Base-by-base conservation (phyloP, 2,329 filamentous ascomycete species). In the Scytalidium lignicola region DNA sequence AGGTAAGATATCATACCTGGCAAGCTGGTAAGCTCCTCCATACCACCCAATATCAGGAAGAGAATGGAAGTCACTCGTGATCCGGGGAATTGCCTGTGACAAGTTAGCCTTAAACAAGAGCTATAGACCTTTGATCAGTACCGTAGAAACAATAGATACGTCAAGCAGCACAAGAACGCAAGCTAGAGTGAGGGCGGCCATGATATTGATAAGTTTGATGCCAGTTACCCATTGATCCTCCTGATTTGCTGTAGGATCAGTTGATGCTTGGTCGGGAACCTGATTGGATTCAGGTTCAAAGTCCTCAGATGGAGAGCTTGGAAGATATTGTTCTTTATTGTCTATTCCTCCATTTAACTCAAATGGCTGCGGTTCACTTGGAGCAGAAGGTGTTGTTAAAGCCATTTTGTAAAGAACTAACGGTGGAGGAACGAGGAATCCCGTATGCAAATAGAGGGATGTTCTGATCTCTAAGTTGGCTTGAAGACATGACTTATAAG, bases 121-220 rank as follows among this genome's bases (percentile, higher is more conserved):
- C 15, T 37, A 37, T 5, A n/a, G 8, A 9, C 6, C 5, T 37
- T 4, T 17, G 15, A 13, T 15, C n/a, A 13, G 15, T 50, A 68
- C 77, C 4, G 78, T 80, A 8, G 70, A 66, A 47, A 81, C 67
- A 45, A 81, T 78, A 1, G 76, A 75, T 32, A 68, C 72, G 48
- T 80, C 78, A 3, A 80, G 54, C 52, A 79, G 55, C 62, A 75
- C 70, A 17, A 77, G 55, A 50, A 78, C 77, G 13, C 68, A 66
- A 7, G 67, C 69, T 2, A 73, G 52, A 0, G 71, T 73, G 12
- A 77, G 58, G 2, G 63, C 63, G 5, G 52, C 50, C 17, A 71
- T 57, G n/a, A 66, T 51, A 7, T 52, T 19, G 6, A 40, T 46
- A 3, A 60, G 44, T 41, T 58, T 57, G n/a, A 55, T 13, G 12